Conservation (phyloP, 805 yeast genomes). For the Scheffersomyces lignosus region DNA sequence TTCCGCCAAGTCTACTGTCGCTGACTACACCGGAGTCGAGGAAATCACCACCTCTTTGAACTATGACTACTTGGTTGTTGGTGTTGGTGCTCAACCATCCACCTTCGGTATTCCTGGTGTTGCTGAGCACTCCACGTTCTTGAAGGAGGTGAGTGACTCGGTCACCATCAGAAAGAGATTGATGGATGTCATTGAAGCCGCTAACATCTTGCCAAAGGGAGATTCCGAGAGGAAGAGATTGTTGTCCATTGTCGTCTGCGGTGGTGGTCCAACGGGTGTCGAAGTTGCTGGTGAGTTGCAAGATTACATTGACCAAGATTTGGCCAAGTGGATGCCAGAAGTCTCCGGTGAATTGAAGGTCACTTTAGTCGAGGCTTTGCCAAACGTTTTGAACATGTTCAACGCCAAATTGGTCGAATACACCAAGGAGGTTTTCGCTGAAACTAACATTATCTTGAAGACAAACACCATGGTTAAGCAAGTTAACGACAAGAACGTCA, state of each 20-base stretch:
- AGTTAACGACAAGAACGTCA: slow-evolving; percentile 70
- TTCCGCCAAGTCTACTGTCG: slow-evolving; percentile 38
- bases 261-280: slow-evolving; percentile 99
- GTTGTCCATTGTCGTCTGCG: slow-evolving; percentile 87
- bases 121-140: slow-evolving; percentile 79
- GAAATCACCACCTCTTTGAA: slow-evolving; percentile 47
- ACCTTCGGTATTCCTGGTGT: slow-evolving; percentile 97
- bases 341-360: slow-evolving; percentile 81
- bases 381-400: slow-evolving; percentile 79
- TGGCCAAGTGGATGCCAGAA: slow-evolving; percentile 85
- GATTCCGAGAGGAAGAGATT: slow-evolving; percentile 82
- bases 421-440: slow-evolving; percentile 74
- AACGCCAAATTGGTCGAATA: slow-evolving; percentile 69
- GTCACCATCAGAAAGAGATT: slow-evolving; percentile 77
- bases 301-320: slow-evolving; percentile 91
- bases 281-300: slow-evolving; percentile 96
- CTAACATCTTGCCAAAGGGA: slow-evolving; percentile 71
- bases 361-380: slow-evolving; percentile 85
- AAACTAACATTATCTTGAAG: slow-evolving; percentile 66
- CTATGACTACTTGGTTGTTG: slow-evolving; percentile 85
- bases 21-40: slow-evolving; percentile 42
- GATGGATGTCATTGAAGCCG: slow-evolving; percentile 87
- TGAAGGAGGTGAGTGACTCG: slow-evolving; percentile 89
- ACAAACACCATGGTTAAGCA: slow-evolving; percentile 87
- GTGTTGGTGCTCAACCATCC: slow-evolving; percentile 94